Conservation (phyloP, 805 yeast species). For the Barnettozyma botsteinii region DNA sequence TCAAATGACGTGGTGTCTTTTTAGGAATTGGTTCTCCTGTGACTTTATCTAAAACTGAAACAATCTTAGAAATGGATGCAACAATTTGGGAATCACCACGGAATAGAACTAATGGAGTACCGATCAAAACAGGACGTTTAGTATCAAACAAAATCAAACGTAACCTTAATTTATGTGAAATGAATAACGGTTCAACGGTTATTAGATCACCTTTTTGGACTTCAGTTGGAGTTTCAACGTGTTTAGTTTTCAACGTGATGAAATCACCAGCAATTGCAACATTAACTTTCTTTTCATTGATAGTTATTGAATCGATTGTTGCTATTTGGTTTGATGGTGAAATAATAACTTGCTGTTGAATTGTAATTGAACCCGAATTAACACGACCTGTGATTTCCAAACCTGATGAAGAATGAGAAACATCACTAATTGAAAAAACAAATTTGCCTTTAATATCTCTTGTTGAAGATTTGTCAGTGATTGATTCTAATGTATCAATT, state of each 20-base stretch:
- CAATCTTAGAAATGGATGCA: conserved; percentile 74
- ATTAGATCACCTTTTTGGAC: conserved; percentile 90
- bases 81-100: conserved; percentile 94
- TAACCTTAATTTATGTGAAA: conserved; percentile 70
- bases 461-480: conserved; percentile 74
- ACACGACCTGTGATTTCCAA: conserved; percentile 87
- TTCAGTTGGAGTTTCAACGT: conserved; percentile 75
- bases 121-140: conserved; percentile 88
- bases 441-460: conserved; percentile 42
- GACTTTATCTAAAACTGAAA: conserved; percentile 86
- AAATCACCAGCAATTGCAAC: conserved; percentile 90
- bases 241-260: conserved; percentile 87
- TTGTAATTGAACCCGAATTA: conserved; percentile 87
- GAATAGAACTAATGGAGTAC: conserved; percentile 88
- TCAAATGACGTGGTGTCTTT: conserved; percentile 77
- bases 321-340: conserved; percentile 91
- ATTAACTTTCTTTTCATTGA: conserved; percentile 63
- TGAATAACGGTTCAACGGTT: conserved; percentile 85
- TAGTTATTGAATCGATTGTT: conserved; percentile 83
- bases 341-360: conserved; percentile 85
- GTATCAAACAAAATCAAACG: conserved; percentile 86
- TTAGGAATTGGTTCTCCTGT: conserved; percentile 90
- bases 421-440: conserved; percentile 86
- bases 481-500: conserved; percentile 78
- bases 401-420: conserved; percentile 65